Percentiles rank a stretch among this genome's conserved stretches.
These are phyloP conservation scores for Epithemia pelagica DNA, from an alignment of 108 stramenopile species.

Conservation along the genomic window DNA sequence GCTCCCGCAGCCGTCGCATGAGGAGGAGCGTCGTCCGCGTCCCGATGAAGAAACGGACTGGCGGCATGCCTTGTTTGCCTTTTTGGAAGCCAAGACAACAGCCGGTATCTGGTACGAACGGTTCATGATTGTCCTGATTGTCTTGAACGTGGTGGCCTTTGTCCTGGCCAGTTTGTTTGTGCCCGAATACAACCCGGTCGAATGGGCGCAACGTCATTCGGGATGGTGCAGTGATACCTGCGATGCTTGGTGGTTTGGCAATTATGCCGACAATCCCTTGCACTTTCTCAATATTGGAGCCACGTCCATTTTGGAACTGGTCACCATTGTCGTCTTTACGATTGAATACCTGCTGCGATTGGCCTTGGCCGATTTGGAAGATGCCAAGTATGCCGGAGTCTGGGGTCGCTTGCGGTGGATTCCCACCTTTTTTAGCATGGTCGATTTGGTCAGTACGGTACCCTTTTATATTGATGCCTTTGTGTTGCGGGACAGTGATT, in stretches of 20 bases:
- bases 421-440: slow-evolving; percentile 58
- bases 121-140: slow-evolving; percentile 75
- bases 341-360: slow-evolving; percentile 77
- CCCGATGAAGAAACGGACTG: slow-evolving; percentile 17
- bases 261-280: slow-evolving; percentile 52
- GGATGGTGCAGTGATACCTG: slow-evolving; percentile 41
- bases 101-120: slow-evolving; percentile 62
- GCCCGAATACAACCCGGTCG: slow-evolving; percentile 53
- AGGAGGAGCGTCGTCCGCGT: not conserved
- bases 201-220: slow-evolving; percentile 21
- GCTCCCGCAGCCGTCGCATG: not conserved
- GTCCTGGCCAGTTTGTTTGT: slow-evolving; percentile 65
- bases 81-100: slow-evolving; percentile 74
- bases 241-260: slow-evolving; percentile 78
- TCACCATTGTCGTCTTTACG: slow-evolving; percentile 66
- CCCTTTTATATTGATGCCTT: slow-evolving; percentile 88
- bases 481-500: slow-evolving; percentile 45
- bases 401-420: slow-evolving; percentile 44
- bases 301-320: slow-evolving; percentile 54
- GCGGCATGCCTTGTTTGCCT: slow-evolving; percentile 9
- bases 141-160: slow-evolving; percentile 73
- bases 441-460: slow-evolving; percentile 78
- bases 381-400: slow-evolving; percentile 34
- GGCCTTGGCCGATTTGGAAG: slow-evolving; percentile 49
- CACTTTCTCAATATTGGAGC: slow-evolving; percentile 47